These are phyloP conservation scores for Blastobotrys serpentis DNA, from an alignment of 1,139 yeast genomes.

Conservation along the genomic window DNA sequence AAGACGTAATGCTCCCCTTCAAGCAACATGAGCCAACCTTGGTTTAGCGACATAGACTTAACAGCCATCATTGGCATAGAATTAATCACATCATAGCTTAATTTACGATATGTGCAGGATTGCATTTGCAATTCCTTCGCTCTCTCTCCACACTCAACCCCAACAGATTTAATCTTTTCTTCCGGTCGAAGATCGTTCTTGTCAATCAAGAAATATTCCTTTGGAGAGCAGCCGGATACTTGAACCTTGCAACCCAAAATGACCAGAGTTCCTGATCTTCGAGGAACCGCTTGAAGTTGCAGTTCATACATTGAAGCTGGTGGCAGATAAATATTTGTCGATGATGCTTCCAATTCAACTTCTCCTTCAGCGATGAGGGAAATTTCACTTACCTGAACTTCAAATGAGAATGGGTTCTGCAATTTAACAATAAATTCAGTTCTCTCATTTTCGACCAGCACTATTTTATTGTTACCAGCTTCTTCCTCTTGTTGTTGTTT, in stretches of 20 bases:
- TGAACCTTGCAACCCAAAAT: constrained; percentile 49
- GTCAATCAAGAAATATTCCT: constrained; percentile 38
- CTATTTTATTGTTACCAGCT: constrained; percentile 11
- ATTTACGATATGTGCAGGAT: constrained; percentile 11
- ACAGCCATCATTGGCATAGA: constrained; percentile 67
- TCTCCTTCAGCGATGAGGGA: constrained; percentile 30
- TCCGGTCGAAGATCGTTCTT: constrained; percentile 28
- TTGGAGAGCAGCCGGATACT: constrained; percentile 46
- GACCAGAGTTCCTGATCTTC: constrained; percentile 42
- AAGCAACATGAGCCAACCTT: constrained; percentile 71
- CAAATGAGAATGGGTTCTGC: constrained; percentile 82
- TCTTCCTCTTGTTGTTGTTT: constrained; percentile 7
- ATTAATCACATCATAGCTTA: constrained; percentile 48
- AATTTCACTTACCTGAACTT: constrained; percentile 59
- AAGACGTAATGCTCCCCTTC: constrained; percentile 70
- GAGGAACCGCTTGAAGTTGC: constrained; percentile 47
- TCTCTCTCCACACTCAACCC: constrained; percentile 28
- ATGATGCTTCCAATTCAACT: constrained; percentile 26
- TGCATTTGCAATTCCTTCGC: constrained; percentile 14
- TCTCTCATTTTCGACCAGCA: constrained; percentile 32
- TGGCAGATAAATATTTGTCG: constrained; percentile 37
- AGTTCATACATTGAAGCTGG: constrained; percentile 45
- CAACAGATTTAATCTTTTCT: constrained; percentile 35
- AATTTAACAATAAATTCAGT: constrained; percentile 49
- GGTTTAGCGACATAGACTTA: constrained; percentile 53